These are phyloP conservation scores for Linum lewisii DNA, from an alignment of 345 rosid species.

Conservation along the genomic window DNA sequence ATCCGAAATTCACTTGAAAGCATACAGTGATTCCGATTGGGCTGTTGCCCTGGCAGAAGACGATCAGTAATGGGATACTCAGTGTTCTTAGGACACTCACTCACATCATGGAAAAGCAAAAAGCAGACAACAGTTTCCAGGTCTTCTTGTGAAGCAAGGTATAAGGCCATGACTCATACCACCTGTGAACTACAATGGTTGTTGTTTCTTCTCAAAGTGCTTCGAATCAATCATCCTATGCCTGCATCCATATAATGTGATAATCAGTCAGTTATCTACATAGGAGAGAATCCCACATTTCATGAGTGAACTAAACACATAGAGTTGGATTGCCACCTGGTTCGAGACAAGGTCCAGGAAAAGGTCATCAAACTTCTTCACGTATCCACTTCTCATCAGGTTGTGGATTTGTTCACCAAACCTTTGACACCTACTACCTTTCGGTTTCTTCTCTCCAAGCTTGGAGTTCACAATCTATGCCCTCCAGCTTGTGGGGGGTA, in stretches of 20 bases:
- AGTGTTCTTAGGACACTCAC: background rate
- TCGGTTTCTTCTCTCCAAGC: no score
- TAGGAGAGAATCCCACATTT: no score
- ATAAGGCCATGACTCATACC: background rate
- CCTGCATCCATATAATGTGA: background rate
- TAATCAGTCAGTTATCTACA: background rate
- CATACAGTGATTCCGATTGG: background rate
- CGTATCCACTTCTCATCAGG: background rate
- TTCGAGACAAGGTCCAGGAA: no score
- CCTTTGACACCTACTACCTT: no score
- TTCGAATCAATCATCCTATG: background rate
- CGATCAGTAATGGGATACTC: background rate
- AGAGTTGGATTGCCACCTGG: no score
- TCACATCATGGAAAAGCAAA: background rate
- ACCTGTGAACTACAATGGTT: background rate
- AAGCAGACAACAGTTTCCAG: background rate
- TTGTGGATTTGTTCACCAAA: no score
- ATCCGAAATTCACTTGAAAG: no score
- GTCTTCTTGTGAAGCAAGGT: background rate
- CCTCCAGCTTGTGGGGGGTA: no score
- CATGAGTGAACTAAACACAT: no score
- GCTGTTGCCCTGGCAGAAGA: background rate
- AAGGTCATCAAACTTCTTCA: no score
- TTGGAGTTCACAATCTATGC: no score
- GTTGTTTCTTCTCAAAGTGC: background rate